These are phyloP conservation scores for Penicillium malachiteum DNA, from an alignment of 495 filamentous ascomycete genomes.

Conservation along the genomic window DNA sequence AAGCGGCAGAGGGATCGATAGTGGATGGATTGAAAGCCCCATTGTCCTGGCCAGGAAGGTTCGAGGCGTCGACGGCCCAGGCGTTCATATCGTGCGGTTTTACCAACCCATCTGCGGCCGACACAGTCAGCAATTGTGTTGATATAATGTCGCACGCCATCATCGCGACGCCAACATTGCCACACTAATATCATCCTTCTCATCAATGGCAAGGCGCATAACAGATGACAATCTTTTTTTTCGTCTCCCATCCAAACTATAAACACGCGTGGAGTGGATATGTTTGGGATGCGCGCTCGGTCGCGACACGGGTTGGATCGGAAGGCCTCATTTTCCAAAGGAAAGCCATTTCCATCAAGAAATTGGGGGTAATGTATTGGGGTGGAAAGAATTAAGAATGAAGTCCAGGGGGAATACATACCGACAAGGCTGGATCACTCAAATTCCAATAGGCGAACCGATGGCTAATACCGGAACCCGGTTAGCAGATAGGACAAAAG, in stretches of 20 bases:
- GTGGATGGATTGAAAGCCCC: conserved; percentile 64
- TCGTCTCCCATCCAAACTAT: background rate
- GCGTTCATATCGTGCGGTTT: conserved; percentile 69
- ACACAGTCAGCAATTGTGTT: conserved; percentile 21
- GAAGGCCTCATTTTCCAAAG: background rate
- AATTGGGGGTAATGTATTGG: background rate
- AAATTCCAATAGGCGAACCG: conserved; percentile 48
- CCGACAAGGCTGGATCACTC: conserved; percentile 49
- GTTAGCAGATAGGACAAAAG: conserved; percentile 40
- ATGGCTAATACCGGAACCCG: conserved; percentile 41
- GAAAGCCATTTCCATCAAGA: conserved; percentile 7
- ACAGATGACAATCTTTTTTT: background rate
- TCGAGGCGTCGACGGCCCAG: conserved; percentile 77
- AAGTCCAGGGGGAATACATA: conserved; percentile 31
- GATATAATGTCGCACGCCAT: conserved; percentile 10
- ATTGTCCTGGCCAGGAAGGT: conserved; percentile 70
- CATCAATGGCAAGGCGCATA: conserved; percentile 2
- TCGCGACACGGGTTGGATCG: conserved; percentile 20
- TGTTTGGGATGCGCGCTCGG: conserved; percentile 28
- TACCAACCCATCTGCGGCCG: conserved; percentile 56
- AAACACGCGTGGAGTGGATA: conserved; percentile 37
- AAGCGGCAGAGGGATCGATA: conserved; percentile 55
- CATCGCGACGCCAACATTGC: conserved; percentile 5
- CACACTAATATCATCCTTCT: conserved; percentile 4
- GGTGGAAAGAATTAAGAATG: conserved; percentile 14